phyloP scores from a whole-genome alignment of 139 green algal species.

The Marvania coccoides region DNA sequence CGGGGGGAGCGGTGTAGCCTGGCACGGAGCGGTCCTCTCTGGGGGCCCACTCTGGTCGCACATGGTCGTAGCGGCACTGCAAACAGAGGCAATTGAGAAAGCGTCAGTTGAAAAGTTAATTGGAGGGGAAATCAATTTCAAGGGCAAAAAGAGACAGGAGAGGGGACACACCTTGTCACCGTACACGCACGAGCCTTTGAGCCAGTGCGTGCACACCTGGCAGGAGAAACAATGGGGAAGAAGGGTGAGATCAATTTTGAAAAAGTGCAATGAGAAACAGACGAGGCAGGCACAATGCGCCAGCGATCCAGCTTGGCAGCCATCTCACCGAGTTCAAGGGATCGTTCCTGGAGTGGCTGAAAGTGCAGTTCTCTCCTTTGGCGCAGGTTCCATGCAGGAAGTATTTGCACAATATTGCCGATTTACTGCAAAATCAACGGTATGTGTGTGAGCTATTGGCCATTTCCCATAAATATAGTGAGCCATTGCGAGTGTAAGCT shows the following conservation, averaged over 20 bases:
- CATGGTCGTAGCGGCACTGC: slow-evolving; percentile 28
- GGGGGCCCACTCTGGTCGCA: slow-evolving; percentile 17
- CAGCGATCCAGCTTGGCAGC: no score
- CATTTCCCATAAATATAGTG: no score
- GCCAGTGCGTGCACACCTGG: slow-evolving; percentile 57
- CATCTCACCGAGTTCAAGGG: no score
- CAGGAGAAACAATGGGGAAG: background rate
- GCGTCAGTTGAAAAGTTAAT: no score
- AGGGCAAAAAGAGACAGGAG: background rate
- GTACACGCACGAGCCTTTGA: slow-evolving; percentile 49
- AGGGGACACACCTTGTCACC: slow-evolving; percentile 32
- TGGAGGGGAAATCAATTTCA: background rate
- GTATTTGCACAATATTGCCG: slow-evolving; percentile 44
- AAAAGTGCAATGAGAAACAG: background rate
- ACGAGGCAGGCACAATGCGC: background rate
- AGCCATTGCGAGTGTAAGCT: no score
- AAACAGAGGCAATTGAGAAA: no score
- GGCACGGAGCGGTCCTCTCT: background rate
- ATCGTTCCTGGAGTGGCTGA: no score
- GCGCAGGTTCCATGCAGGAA: slow-evolving; percentile 27
- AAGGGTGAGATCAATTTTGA: background rate
- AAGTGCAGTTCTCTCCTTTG: slow-evolving; percentile 24
- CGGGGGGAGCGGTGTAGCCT: background rate
- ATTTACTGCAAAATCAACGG: no score
- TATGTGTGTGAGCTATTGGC: no score